Evolutionary conservation across 2,329 filamentous ascomycete genomes (phyloP), one percentile per base, ranked within the genome.

Genomic region (Alternaria sp.): DNA sequence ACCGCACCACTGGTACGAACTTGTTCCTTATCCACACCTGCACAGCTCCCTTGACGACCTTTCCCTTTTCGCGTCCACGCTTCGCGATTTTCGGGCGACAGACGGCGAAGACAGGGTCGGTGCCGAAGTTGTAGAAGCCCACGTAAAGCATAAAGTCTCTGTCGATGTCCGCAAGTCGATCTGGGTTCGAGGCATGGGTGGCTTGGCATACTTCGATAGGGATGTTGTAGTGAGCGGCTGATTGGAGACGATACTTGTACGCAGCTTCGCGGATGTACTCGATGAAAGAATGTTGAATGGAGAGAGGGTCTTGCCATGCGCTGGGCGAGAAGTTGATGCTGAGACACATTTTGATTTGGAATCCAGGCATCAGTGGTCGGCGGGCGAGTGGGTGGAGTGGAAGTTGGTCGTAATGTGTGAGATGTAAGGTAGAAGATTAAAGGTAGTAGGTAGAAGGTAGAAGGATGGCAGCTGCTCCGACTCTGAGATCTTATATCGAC

Each of bases 91-190:
- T 32, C 0, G 59, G 56, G 0, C 61, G 45, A 11, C 63, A 67
- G 4, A 52, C 50, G 15, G 56, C 55, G 5, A 59, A 28, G 1
- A 61, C 3, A 6, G 57, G 60, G 7, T 21, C 11, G 2, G 11
- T 26, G 4, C 56, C n/a, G 8, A 67, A 62, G 21, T 59, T 56
- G 13, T 60, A 45, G 30, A 70, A 68, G 17, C 62, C 50, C 3
- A 70, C 60, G 5, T n/a, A 57, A 4, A 67, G 40, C 19, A 7
- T 3, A 11, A 64, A 57, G 7, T 25, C 4, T 1, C 9, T 12
- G 17, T 17, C 30, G 3, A 63, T 1, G 3, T 56, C 10, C 2
- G 11, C 56, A 3, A 25, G 6, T 12, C 15, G 49, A 1, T 47
- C 43, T 1, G 28, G 53, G 15, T 59, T 56, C 10, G 21, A 23